phyloP scores from a whole-genome alignment of 495 filamentous ascomycete species.

The Neurospora intermedia region DNA sequence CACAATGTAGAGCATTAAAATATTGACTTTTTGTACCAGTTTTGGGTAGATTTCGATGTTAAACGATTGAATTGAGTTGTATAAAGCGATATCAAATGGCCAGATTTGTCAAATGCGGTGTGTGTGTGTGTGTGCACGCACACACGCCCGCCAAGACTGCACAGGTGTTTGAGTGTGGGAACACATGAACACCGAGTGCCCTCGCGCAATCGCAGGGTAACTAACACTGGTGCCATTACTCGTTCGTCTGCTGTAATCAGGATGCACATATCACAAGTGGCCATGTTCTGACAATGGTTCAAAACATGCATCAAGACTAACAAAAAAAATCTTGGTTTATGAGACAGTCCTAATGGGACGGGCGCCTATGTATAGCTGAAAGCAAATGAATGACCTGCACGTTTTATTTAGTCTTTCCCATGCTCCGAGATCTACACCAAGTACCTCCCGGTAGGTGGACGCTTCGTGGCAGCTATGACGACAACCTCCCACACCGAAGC shows the following conservation, averaged over 20 bases:
- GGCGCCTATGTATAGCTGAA: neutral
- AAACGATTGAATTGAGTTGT: too few relatives aligned
- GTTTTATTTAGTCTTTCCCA: neutral
- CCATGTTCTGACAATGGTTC: neutral
- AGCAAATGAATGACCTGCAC: neutral
- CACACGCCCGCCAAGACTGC: too few relatives aligned
- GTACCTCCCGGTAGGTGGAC: neutral
- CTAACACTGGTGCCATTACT: neutral
- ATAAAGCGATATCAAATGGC: too few relatives aligned
- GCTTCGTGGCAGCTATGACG: neutral
- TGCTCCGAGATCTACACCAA: neutral
- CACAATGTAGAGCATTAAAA: too few relatives aligned
- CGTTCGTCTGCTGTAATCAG: neutral
- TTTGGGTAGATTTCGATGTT: too few relatives aligned
- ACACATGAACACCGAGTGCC: neutral
- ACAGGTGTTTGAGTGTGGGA: too few relatives aligned
- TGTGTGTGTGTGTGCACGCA: too few relatives aligned
- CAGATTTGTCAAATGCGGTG: too few relatives aligned
- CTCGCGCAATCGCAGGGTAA: neutral
- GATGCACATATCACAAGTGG: neutral
- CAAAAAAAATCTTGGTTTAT: neutral
- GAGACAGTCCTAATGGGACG: neutral
- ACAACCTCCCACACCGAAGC: neutral
- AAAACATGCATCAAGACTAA: neutral
- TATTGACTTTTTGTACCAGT: too few relatives aligned